Evolutionary conservation across 768 basidiomycete species (phyloP), one percentile per base, ranked within the genome.

Genomic region (Suillus occidentalis): DNA sequence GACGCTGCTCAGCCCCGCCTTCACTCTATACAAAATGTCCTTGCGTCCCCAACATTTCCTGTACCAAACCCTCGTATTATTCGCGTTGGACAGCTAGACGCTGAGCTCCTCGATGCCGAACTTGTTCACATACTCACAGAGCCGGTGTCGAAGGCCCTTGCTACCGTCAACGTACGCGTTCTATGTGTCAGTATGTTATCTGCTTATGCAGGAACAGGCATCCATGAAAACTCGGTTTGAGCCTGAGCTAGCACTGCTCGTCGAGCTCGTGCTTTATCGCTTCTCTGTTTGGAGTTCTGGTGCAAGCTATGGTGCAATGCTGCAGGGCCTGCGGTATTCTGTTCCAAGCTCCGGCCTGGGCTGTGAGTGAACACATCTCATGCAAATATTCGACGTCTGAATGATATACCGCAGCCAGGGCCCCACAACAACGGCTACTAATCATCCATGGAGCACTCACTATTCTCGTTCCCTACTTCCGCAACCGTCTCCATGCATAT

Each of bases 21-120:
- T 9, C 69, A 79, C 28, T 75, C 80, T 13, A 83, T 90, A 47
- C 79, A 82, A 59, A 73, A 77, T 36, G 75, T 79, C 14, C 68
- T 88, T 28, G 70, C 69, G 25, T 65, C 76, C 6, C 68, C 72
- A 10, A 61, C 73, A 18, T 62, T 72, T n/a, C 75, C 80, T 31
- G 13, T 0, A 43, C 58, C 25, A 18, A 62, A 66, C 56, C 73
- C 82, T 34, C 83, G 89, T n/a, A 78, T 89, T 37, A 80, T 87
- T 31, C 91, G 95, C 52, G 94, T 99, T 57, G 91, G 92, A 9
- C 93, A 97, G 76, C 86, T 98, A 61, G 97, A 99, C 75, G 88
- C 96, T 4, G 90, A 94, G 70, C 82, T 96, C 28, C 84, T 98
- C 57, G 97, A 99, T 78, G 86, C 89, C 68, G 95, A 97, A 67